These are phyloP conservation scores for Lodderomyces theae DNA, from an alignment of 1,139 yeast species.

Conservation along the genomic window DNA sequence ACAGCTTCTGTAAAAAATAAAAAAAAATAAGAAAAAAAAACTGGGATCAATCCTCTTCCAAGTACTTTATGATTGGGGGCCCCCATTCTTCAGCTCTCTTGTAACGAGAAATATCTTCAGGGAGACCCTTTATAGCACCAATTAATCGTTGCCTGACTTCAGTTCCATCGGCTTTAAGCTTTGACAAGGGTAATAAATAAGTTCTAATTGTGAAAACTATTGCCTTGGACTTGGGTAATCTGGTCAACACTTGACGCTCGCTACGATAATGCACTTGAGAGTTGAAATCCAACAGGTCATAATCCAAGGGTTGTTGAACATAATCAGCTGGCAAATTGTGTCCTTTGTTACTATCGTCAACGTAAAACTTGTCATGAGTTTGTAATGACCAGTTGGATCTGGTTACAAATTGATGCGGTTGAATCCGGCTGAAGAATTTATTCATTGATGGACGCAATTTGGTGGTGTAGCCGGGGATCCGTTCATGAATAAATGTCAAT, in stretches of 20 bases:
- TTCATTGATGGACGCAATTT: constrained; percentile 62
- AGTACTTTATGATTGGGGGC: constrained; percentile 33
- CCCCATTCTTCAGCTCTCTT: constrained; percentile 43
- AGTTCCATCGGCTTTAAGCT: constrained; percentile 51
- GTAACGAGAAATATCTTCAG: constrained; percentile 36
- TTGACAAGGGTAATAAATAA: constrained; percentile 58
- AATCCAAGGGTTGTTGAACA: constrained; percentile 32
- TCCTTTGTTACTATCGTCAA: constrained; percentile 52
- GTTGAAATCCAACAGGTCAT: constrained; percentile 50
- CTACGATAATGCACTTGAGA: constrained; percentile 55
- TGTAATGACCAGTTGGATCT: constrained; percentile 65
- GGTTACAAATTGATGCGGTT: constrained; percentile 52
- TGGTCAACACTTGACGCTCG: constrained; percentile 60
- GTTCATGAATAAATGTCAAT: constrained; percentile 54
- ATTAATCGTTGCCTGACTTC: constrained; percentile 39
- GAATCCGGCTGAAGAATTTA: constrained; percentile 50
- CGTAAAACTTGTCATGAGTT: constrained; percentile 49
- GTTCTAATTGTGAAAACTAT: constrained; percentile 63
- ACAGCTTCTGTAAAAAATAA: too few species aligned
- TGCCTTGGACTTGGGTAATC: constrained; percentile 54
- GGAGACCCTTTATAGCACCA: constrained; percentile 41
- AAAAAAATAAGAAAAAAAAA: too few species aligned
- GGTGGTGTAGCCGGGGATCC: constrained; percentile 59
- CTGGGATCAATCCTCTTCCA: constrained; percentile 14
- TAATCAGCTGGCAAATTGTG: constrained; percentile 32